Evolutionary conservation across 139 green algal species (phyloP).

Genomic region (Picochlorum sp.): DNA sequence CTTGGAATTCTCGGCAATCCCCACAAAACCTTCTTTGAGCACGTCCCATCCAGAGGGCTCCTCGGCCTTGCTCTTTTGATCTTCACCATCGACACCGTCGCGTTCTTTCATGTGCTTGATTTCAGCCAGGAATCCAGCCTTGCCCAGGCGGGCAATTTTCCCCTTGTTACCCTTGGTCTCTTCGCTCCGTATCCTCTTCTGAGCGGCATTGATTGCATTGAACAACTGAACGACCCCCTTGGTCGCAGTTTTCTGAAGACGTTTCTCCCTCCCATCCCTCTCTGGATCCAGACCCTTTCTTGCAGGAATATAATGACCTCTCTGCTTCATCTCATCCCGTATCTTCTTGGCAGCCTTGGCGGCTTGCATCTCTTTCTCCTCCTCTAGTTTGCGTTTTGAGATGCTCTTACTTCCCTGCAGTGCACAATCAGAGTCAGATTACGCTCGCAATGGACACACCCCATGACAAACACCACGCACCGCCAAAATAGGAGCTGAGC

Average conservation of each 20-base stretch:
- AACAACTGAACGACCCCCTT: conserved; percentile 80
- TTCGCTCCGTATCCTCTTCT: conserved; percentile 37
- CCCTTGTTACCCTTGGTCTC: conserved; percentile 18
- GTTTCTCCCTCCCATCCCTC: conserved; percentile 57
- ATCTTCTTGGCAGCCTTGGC: conserved; percentile 38
- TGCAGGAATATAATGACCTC: conserved; percentile 46
- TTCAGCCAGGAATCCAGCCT: conserved; percentile 61
- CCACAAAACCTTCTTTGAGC: conserved; percentile 56
- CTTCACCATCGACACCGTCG: background rate
- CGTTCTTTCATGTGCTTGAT: conserved; percentile 20
- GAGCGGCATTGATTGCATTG: conserved; percentile 75
- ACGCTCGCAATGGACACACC: background rate
- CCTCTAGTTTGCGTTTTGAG: conserved; percentile 45
- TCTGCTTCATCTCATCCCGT: conserved; percentile 44
- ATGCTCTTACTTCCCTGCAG: conserved; percentile 40
- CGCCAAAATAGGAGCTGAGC: conserved; percentile 21
- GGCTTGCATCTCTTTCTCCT: conserved; percentile 31
- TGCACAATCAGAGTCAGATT: background rate
- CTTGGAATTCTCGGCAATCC: conserved; percentile 49
- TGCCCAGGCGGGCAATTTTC: conserved; percentile 45
- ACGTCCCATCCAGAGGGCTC: conserved; percentile 54
- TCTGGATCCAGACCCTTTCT: conserved; percentile 55
- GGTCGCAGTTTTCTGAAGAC: conserved; percentile 56
- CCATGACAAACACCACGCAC: conserved; percentile 1
- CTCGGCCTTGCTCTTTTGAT: conserved; percentile 8